Conservation (phyloP, 129 eudicot species). For the Tanacetum coccineum region DNA sequence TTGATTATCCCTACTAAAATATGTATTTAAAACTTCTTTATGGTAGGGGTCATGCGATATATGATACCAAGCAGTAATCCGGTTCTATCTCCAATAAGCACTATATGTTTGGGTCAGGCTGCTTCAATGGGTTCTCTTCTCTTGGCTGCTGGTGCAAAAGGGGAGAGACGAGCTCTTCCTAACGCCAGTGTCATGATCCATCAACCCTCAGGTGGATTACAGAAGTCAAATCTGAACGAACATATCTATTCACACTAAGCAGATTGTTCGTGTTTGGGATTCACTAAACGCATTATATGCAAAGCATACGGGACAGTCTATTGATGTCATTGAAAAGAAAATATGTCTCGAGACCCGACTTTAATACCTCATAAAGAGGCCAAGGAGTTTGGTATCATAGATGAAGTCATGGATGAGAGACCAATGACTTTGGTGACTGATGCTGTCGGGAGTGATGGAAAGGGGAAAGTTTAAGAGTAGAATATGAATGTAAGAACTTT, state of each 20-base stretch:
- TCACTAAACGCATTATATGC: constrained; percentile 61
- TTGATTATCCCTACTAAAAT: background rate
- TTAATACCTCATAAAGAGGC: constrained; percentile 90
- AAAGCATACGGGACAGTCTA: constrained; percentile 79
- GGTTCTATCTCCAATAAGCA: constrained; percentile 77
- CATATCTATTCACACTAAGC: constrained; percentile 79
- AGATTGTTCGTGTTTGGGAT: constrained; percentile 89
- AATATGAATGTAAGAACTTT: constrained; percentile 21
- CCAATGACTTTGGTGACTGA: constrained; percentile 78
- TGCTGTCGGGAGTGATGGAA: constrained; percentile 59
- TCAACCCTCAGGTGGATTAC: constrained; percentile 93
- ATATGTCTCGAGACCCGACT: constrained; percentile 90
- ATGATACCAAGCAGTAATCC: constrained; percentile 95
- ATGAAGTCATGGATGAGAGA: constrained; percentile 73
- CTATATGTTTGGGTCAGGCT: constrained; percentile 91
- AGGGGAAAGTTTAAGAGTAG: constrained; percentile 59
- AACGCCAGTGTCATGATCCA: constrained; percentile 89
- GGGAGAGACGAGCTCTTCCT: constrained; percentile 84
- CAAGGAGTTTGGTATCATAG: constrained; percentile 87
- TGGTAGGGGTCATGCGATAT: constrained; percentile 89
- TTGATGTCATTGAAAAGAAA: constrained; percentile 59
- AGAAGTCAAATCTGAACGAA: constrained; percentile 92
- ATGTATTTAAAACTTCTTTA: background rate
- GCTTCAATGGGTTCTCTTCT: constrained; percentile 95
- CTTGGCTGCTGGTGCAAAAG: constrained; percentile 95